These are phyloP conservation scores for Penicillium sp. DNA, from an alignment of 2,329 filamentous ascomycete species.

Conservation along the genomic window DNA sequence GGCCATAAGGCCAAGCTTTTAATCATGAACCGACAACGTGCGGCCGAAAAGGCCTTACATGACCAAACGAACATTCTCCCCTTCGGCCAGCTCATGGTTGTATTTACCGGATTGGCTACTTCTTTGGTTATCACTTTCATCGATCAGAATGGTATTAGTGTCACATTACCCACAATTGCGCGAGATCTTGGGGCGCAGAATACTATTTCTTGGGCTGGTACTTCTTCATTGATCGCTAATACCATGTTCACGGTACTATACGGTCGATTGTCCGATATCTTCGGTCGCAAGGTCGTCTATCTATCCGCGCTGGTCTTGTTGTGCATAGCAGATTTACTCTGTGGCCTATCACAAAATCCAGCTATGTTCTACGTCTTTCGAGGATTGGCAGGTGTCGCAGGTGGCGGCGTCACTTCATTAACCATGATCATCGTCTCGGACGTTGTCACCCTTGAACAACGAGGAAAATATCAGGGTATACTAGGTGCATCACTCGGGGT, in stretches of 20 bases:
- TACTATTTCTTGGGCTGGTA: constrained; percentile 71
- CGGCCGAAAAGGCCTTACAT: constrained; percentile 53
- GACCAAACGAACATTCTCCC: constrained; percentile 64
- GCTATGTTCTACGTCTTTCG: constrained; percentile 66
- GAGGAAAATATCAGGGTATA: constrained; percentile 60
- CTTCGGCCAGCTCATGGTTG: constrained; percentile 48
- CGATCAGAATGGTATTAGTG: constrained; percentile 62
- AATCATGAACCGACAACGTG: constrained; percentile 38
- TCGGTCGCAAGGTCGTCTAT: constrained; percentile 64
- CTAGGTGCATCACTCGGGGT: constrained; percentile 50
- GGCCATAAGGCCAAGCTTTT: neutral
- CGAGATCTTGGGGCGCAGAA: constrained; percentile 50
- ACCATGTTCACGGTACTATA: constrained; percentile 69
- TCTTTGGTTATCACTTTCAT: constrained; percentile 61
- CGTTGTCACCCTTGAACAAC: constrained; percentile 61
- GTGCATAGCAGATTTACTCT: constrained; percentile 62
- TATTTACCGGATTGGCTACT: constrained; percentile 58
- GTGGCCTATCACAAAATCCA: constrained; percentile 60
- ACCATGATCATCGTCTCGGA: constrained; percentile 67
- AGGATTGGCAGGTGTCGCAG: constrained; percentile 64
- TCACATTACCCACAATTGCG: constrained; percentile 58
- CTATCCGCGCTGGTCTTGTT: constrained; percentile 59
- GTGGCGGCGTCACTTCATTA: constrained; percentile 63
- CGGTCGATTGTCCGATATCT: constrained; percentile 64
- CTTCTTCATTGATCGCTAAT: constrained; percentile 69